These are phyloP conservation scores for Solanum habrochaites DNA, from an alignment of 257 asterid species.

Conservation along the genomic window DNA sequence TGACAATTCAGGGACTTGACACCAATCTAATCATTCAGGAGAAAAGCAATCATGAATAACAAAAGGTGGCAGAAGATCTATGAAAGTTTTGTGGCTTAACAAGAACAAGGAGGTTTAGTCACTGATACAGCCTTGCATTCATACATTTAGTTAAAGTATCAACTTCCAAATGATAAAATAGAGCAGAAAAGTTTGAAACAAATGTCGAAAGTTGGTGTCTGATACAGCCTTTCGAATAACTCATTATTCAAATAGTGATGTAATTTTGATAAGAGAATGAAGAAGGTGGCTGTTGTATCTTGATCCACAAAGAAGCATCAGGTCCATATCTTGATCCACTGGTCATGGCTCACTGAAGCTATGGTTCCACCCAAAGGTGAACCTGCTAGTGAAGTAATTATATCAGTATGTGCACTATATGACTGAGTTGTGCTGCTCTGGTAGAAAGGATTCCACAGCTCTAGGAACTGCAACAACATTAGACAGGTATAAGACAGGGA, in stretches of 20 bases:
- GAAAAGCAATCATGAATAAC: not conserved
- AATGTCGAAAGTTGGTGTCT: not conserved
- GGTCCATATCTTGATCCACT: constrained; percentile 32
- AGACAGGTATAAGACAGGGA: not conserved
- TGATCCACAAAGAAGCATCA: constrained; percentile 5
- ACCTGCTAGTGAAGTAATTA: constrained; percentile 16
- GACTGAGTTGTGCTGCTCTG: constrained; percentile 14
- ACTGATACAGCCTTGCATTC: not conserved
- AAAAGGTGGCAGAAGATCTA: not conserved
- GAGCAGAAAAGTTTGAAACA: not conserved
- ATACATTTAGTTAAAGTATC: not conserved
- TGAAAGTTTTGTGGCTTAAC: not conserved
- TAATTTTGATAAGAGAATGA: not conserved
- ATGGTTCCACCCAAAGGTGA: constrained; percentile 16
- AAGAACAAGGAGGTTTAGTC: not conserved
- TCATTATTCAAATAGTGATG: not conserved
- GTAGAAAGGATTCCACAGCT: constrained; percentile 34
- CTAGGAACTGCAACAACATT: constrained; percentile 18
- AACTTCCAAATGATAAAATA: not conserved
- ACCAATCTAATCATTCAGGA: not conserved
- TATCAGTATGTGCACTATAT: constrained; percentile 15
- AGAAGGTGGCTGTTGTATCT: not conserved
- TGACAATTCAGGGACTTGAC: not conserved
- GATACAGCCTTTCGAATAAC: not conserved
- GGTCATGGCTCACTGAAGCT: constrained; percentile 36